These are phyloP conservation scores for Eragrostis nindensis DNA, from an alignment of 176 grass and related monocot species.

Conservation along the genomic window DNA sequence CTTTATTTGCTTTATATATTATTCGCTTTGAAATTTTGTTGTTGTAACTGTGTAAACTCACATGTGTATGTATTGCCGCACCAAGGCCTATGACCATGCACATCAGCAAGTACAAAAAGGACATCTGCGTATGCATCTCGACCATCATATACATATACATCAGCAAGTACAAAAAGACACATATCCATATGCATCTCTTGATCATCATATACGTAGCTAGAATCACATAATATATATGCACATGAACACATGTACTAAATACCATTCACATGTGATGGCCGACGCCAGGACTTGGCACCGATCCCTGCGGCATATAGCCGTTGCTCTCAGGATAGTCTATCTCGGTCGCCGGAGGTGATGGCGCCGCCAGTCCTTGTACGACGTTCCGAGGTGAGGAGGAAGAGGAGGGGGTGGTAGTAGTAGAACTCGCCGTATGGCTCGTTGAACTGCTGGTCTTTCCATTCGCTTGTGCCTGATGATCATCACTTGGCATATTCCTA, in stretches of 20 bases:
- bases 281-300: constrained; percentile 46
- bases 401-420: no score
- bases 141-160: neutral
- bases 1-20: neutral
- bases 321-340: neutral
- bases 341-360: neutral
- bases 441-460: neutral
- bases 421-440: neutral
- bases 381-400: constrained; percentile 1
- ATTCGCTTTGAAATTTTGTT: neutral
- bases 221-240: neutral
- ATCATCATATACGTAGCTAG: neutral
- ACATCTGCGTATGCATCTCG: no score
- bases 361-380: neutral
- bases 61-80: neutral
- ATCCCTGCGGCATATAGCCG: constrained; percentile 29
- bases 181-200: neutral
- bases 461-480: neutral
- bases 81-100: neutral
- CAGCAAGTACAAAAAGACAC: neutral
- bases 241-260: neutral
- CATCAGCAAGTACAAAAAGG: no score
- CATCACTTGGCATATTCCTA: constrained; percentile 6
- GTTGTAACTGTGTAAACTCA: neutral
- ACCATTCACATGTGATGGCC: constrained; percentile 33